These are phyloP conservation scores for Entrophospora sp. DNA, from an alignment of 192 early-diverging fungal species.

Conservation along the genomic window DNA sequence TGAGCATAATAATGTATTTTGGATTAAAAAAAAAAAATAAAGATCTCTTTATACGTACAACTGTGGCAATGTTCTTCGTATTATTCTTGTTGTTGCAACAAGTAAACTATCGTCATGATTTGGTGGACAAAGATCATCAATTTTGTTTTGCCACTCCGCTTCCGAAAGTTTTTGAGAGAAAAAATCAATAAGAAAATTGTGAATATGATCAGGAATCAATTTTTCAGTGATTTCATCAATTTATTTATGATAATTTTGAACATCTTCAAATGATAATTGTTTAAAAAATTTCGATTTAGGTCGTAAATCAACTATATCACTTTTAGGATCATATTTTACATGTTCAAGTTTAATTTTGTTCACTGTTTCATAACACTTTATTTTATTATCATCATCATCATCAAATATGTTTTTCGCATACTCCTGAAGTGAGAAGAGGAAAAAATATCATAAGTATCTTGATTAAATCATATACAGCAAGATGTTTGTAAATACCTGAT, in stretches of 20 bases:
- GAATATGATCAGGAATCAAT: not conserved
- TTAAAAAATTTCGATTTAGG: not conserved
- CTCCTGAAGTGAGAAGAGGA: no score
- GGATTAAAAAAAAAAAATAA: not conserved
- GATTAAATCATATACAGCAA: no score
- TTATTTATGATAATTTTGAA: not conserved
- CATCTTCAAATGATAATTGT: not conserved
- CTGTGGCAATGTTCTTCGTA: not conserved
- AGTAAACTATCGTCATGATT: not conserved
- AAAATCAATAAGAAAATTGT: not conserved
- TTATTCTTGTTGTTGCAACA: not conserved
- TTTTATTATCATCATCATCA: no score
- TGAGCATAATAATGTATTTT: not conserved
- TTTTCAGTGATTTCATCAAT: not conserved
- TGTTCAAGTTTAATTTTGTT: constrained; percentile 1
- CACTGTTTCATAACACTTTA: no score
- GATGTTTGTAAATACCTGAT: no score
- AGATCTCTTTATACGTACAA: not conserved
- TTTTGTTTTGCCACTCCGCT: not conserved
- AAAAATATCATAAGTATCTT: no score
- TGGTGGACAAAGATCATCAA: not conserved
- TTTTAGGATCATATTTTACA: not conserved
- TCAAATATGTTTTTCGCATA: no score
- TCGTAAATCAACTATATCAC: not conserved
- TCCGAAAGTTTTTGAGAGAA: constrained; percentile 12